These are phyloP conservation scores for Periglandula ipomoeae DNA, from an alignment of 2,329 filamentous ascomycete genomes.

Conservation along the genomic window DNA sequence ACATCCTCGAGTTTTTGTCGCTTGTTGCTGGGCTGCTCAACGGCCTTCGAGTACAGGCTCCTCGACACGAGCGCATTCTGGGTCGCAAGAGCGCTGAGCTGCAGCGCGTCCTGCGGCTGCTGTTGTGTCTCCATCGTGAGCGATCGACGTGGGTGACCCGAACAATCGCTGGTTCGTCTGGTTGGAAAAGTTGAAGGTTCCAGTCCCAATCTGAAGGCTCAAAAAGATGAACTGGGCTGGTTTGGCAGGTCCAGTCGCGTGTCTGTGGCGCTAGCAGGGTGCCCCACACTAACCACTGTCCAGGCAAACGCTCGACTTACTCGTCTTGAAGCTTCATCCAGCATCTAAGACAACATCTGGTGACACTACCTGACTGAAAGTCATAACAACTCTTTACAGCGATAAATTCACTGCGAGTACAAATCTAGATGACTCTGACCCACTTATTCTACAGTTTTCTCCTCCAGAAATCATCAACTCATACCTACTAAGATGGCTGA, in stretches of 20 bases:
- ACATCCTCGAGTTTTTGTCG: constrained; percentile 29
- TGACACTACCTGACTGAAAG: too few relatives aligned
- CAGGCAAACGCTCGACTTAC: not conserved
- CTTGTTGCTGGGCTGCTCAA: constrained; percentile 21
- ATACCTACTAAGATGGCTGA: constrained; percentile 19
- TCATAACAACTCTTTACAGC: too few relatives aligned
- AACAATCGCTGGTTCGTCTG: not conserved
- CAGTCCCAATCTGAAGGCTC: not conserved
- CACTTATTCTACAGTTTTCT: too few relatives aligned
- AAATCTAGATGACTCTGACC: too few relatives aligned
- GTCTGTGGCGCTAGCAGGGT: constrained; percentile 20
- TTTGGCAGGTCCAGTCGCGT: not conserved
- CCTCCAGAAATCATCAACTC: not conserved
- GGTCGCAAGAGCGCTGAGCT: constrained; percentile 24
- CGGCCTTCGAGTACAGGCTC: constrained; percentile 21
- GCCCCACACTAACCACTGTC: constrained; percentile 1
- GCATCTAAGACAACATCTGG: too few relatives aligned
- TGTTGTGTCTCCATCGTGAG: constrained; percentile 25
- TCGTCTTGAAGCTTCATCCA: not conserved
- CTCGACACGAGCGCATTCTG: constrained; percentile 25
- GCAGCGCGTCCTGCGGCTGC: constrained; percentile 22
- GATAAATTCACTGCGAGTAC: too few relatives aligned
- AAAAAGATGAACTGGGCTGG: not conserved
- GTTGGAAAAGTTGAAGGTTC: constrained; percentile 9
- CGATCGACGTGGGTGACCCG: not conserved